Conservation (phyloP, 257 asterid species). For the Lycium ferocissimum region DNA sequence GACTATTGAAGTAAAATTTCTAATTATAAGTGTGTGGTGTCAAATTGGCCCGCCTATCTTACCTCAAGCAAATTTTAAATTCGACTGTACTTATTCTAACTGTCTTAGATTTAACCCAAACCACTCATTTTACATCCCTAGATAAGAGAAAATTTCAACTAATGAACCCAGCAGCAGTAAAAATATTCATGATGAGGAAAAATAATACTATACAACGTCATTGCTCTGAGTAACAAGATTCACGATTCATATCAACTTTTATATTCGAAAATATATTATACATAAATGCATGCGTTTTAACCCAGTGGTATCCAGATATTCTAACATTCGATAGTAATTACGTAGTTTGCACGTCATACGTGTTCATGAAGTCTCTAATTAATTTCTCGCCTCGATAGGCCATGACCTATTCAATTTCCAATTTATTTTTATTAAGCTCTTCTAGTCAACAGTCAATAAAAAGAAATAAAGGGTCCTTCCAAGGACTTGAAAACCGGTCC, state of each 20-base stretch:
- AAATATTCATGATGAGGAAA: not conserved
- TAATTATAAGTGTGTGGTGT: not conserved
- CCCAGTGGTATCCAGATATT: too few species aligned
- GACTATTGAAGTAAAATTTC: not conserved
- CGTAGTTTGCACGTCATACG: not conserved
- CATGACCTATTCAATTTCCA: conserved; percentile 21
- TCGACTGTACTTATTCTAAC: too few species aligned
- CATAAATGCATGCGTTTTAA: too few species aligned
- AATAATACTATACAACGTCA: not conserved
- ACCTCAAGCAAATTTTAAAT: not conserved
- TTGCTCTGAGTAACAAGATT: not conserved
- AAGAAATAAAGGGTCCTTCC: not conserved
- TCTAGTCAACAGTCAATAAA: conserved; percentile 16
- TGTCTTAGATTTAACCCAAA: not conserved
- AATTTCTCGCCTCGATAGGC: not conserved
- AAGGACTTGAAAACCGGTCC: not conserved
- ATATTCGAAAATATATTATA: too few species aligned
- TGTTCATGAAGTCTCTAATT: not conserved
- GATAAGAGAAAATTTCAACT: not conserved
- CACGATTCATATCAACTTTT: not conserved
- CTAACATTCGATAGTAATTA: not conserved
- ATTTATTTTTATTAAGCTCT: not conserved
- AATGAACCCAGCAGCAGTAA: not conserved
- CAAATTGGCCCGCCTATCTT: not conserved
- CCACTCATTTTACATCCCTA: not conserved